Conservation (phyloP, 2,329 filamentous ascomycete genomes). For the Fusarium kyushuense region DNA sequence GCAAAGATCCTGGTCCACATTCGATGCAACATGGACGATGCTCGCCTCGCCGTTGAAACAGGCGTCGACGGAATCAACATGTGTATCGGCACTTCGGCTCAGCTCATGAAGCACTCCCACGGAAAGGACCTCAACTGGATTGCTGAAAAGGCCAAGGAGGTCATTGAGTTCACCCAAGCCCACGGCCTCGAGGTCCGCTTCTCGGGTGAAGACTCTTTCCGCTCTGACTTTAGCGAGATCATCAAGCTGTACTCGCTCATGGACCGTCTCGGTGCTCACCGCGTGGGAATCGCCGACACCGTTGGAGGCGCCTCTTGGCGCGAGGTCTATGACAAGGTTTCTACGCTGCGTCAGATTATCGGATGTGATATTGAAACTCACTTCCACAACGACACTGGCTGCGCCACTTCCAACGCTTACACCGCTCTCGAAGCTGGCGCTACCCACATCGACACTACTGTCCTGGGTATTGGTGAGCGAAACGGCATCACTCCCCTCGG, state of each 20-base stretch:
- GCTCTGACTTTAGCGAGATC: slow-evolving; percentile 80
- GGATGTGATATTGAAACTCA: slow-evolving; percentile 72
- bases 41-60: slow-evolving; percentile 82
- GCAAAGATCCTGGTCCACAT: slow-evolving; percentile 56
- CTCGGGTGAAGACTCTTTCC: slow-evolving; percentile 87
- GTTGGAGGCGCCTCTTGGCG: slow-evolving; percentile 86
- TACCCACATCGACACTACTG: slow-evolving; percentile 84
- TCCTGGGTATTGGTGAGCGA: slow-evolving; percentile 62
- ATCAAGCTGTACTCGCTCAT: slow-evolving; percentile 85
- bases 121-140: slow-evolving; percentile 93
- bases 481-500: slow-evolving; percentile 79
- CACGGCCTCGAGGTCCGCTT: slow-evolving; percentile 51
- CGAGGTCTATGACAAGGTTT: slow-evolving; percentile 89
- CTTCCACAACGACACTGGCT: slow-evolving; percentile 89
- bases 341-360: slow-evolving; percentile 75
- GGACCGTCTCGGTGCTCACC: slow-evolving; percentile 83
- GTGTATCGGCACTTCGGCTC: slow-evolving; percentile 86
- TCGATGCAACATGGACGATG: slow-evolving; percentile 59
- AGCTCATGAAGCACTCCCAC: slow-evolving; percentile 86
- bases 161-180: slow-evolving; percentile 51
- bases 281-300: slow-evolving; percentile 95
- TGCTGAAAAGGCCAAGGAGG: slow-evolving; percentile 65
- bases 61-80: slow-evolving; percentile 74
- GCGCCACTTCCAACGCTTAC: slow-evolving; percentile 89
- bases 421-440: slow-evolving; percentile 90